Evolutionary conservation across 2,329 filamentous ascomycete genomes (phyloP).

Genomic region (Emergomyces orientalis): DNA sequence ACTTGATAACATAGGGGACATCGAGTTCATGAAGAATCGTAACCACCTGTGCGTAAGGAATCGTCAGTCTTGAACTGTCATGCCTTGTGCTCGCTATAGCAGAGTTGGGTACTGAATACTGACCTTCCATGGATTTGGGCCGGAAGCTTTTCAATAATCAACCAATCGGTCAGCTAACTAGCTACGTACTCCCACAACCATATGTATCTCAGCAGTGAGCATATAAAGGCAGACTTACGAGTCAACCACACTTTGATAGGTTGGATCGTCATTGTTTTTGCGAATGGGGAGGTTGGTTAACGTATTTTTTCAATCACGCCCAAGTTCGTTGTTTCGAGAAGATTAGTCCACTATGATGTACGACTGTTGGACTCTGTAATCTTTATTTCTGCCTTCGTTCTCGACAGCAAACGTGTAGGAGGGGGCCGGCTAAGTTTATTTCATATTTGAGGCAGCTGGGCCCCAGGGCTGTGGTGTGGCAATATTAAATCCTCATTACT

Average conservation of each 20-base stretch:
- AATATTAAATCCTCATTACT: too few species aligned
- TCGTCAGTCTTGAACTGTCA: background rate
- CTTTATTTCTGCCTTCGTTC: background rate
- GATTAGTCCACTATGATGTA: background rate
- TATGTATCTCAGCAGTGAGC: background rate
- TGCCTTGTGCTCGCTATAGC: background rate
- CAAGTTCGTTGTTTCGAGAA: background rate
- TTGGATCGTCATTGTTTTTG: background rate
- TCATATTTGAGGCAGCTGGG: too few species aligned
- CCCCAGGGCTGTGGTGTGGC: too few species aligned
- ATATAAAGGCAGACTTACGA: background rate
- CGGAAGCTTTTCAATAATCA: background rate
- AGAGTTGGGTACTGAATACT: background rate
- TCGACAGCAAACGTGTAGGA: background rate
- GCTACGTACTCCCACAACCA: background rate
- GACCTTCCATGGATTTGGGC: background rate
- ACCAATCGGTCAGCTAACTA: background rate
- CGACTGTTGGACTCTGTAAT: background rate
- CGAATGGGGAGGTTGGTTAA: too few species aligned
- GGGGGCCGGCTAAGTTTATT: background rate
- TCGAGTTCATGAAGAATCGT: conserved; percentile 5
- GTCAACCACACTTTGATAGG: background rate
- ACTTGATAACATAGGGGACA: conserved; percentile 2
- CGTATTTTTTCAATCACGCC: background rate
- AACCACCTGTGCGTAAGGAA: background rate